These are phyloP conservation scores for Parsonsia alboflavescens DNA, from an alignment of 257 asterid species.

Conservation along the genomic window DNA sequence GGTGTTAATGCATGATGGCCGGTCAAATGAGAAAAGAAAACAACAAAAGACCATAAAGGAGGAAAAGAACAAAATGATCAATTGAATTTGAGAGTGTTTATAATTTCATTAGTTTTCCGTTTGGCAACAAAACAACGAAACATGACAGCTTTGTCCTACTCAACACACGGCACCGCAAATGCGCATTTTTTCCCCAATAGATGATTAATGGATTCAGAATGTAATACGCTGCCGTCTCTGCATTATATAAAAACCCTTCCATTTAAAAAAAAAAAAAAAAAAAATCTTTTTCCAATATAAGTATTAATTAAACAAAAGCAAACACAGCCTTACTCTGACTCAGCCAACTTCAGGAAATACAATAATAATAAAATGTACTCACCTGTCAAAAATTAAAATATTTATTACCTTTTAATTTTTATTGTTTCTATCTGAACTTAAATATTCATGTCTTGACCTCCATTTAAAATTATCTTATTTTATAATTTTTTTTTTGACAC, in stretches of 20 bases:
- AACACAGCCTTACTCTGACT: too few species aligned
- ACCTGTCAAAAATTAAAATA: too few species aligned
- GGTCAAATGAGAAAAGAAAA: background rate
- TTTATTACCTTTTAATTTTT: too few species aligned
- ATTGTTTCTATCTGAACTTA: too few species aligned
- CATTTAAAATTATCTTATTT: too few species aligned
- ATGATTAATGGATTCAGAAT: background rate
- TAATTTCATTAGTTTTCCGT: background rate
- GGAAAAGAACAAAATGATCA: constrained; percentile 1
- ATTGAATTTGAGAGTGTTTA: background rate
- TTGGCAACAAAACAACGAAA: constrained; percentile 8
- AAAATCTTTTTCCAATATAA: too few species aligned
- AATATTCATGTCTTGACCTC: too few species aligned
- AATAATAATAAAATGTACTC: too few species aligned
- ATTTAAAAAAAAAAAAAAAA: too few species aligned
- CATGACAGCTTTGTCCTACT: constrained; percentile 14
- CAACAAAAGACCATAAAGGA: background rate
- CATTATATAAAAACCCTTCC: background rate
- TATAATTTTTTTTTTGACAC: too few species aligned
- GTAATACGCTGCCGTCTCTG: background rate
- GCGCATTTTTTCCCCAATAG: background rate
- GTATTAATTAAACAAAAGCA: too few species aligned
- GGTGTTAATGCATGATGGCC: background rate
- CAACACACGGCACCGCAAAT: background rate
- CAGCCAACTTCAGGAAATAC: too few species aligned